Base-by-base conservation (phyloP, 768 basidiomycete species). In the Dendrothele bispora region DNA sequence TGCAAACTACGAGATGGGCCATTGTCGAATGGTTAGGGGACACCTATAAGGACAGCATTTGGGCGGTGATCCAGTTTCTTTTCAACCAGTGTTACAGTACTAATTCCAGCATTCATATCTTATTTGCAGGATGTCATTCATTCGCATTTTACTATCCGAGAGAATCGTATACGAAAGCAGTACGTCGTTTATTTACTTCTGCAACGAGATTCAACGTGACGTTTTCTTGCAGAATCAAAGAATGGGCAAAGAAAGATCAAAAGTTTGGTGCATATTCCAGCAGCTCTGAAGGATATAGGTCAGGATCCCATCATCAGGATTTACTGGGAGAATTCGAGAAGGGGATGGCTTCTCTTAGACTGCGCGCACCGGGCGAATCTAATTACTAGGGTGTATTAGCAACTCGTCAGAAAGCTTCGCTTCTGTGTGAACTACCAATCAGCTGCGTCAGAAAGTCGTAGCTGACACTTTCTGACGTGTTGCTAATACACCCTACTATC, bases 11-110 rank as follows among this genome's bases (percentile, higher is more conserved):
- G 4, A 63, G 69, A 18, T 80, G 77, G 78, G 79, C 74, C 6
- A 80, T 81, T 35, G 64, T 77, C 4, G 74, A 79, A 17, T 82
- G 79, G 79, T 54, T 80, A 38, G 56, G 69, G 30, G 73, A 76
- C 39, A 61, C 69, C 41, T 61, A 75, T 48, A 59, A 62, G 46
- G 35, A 64, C 27, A 68, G 73, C 18, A 65, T 80, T 11, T 81
- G 79, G 79, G 65, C 56, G 45, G 79, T 78, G 55, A n/a, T n/a
- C n/a, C n/a, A 41, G 68, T 60, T 28, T 10, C 27, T 32, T 43
- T 45, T 43, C n/a, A n/a, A 10, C 4, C n/a, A 12, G 5, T 46
- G 28, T 17, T 24, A 7, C n/a, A 15, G 28, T 6, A 10, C 18
- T 44, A 7, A 35, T 20, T 38, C 18, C n/a, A 25, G 22, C 42